A percentile compares a stretch with the other conserved stretches of the same genome.
Evolutionary conservation across 148 eudicot species (phyloP).

Genomic region (Cornus florida): DNA sequence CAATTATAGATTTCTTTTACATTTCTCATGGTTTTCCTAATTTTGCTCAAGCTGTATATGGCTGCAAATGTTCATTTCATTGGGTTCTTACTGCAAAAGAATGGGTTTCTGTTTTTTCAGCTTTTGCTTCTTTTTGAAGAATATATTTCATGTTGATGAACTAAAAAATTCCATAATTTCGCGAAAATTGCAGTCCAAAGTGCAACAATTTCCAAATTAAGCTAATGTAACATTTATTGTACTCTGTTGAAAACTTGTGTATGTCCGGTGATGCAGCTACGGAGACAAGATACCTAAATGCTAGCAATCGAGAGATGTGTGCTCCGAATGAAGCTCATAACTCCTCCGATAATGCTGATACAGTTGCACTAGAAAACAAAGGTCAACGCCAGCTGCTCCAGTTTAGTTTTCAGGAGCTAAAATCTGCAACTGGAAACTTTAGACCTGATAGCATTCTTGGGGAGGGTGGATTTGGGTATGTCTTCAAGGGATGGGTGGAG

Average conservation of each 20-base stretch:
- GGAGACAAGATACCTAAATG: constrained; percentile 87
- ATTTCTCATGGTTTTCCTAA: constrained; percentile 1
- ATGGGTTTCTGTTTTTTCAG: neutral
- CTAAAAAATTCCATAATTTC: neutral
- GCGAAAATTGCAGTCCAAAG: neutral
- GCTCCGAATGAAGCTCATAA: constrained; percentile 66
- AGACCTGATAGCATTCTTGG: constrained; percentile 98
- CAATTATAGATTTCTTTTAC: neutral
- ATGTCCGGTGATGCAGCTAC: constrained; percentile 55
- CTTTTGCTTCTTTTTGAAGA: too few relatives aligned
- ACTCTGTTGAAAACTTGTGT: neutral
- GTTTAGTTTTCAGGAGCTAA: constrained; percentile 77
- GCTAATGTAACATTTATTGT: neutral
- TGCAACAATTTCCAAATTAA: neutral
- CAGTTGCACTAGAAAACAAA: constrained; percentile 41
- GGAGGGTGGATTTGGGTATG: constrained; percentile 96
- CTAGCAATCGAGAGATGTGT: constrained; percentile 93
- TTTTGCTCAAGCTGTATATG: neutral
- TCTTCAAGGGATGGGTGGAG: constrained; percentile 98
- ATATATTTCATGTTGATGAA: too few relatives aligned
- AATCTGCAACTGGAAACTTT: constrained; percentile 93
- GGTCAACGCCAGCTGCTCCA: constrained; percentile 60
- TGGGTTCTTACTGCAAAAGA: neutral
- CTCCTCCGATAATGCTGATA: constrained; percentile 48
- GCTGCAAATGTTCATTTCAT: neutral